A percentile compares a stretch with the other conserved stretches of the same genome.
Evolutionary conservation across 805 yeast genomes (phyloP).

Genomic region (Pichia thaimueangensis): DNA sequence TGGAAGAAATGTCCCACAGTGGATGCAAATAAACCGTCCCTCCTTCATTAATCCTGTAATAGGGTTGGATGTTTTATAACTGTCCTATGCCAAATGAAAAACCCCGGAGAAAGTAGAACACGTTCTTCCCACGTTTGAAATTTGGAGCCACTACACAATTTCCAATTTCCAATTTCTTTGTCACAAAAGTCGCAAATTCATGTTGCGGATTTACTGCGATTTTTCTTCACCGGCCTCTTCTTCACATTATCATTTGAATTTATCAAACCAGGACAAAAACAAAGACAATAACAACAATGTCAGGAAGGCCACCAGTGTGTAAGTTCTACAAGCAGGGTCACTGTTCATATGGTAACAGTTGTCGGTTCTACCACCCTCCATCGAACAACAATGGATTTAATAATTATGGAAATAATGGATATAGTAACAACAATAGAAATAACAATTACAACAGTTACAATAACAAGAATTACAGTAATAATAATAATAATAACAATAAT

Average conservation of each 20-base stretch:
- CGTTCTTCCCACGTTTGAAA: too few species aligned
- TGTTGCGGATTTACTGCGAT: constrained; percentile 3
- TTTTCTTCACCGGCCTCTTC: background rate
- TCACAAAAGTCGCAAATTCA: background rate
- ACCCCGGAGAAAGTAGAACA: background rate
- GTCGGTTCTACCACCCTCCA: constrained; percentile 37
- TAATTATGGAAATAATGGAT: background rate
- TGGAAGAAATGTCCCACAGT: constrained; percentile 64
- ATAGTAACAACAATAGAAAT: constrained; percentile 1
- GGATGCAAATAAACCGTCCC: constrained; percentile 53
- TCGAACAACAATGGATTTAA: constrained; percentile 5
- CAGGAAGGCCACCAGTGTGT: constrained; percentile 32
- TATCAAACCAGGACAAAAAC: background rate
- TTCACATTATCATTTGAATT: background rate
- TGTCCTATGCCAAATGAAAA: too few species aligned
- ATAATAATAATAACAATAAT: constrained; percentile 5
- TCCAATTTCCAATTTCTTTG: too few species aligned
- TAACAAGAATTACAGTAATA: background rate
- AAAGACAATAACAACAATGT: constrained; percentile 9
- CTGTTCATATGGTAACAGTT: constrained; percentile 38
- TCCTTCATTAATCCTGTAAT: background rate
- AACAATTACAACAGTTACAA: background rate
- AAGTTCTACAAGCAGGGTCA: constrained; percentile 35
- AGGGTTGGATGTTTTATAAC: too few species aligned
- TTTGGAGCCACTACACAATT: too few species aligned